Percentiles rank a stretch among this genome's conserved stretches.
phyloP scores from a whole-genome alignment of 768 basidiomycete species.

The Boletus patriciae region DNA sequence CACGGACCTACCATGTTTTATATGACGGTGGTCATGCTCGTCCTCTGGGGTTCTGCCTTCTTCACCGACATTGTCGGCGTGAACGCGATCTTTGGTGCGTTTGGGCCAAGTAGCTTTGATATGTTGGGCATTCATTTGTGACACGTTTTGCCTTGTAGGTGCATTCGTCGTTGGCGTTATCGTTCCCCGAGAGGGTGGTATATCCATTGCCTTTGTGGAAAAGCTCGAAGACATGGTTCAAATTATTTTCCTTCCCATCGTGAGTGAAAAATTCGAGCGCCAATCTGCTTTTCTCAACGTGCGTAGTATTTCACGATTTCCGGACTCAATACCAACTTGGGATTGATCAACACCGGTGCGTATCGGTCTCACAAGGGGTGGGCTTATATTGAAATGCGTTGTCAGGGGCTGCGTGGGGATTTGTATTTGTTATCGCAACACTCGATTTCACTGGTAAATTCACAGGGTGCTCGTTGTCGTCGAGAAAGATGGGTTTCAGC shows the following conservation, averaged over 20 bases:
- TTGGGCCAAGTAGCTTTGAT: background rate
- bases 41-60: conserved; percentile 85
- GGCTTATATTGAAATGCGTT: background rate
- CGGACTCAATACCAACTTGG: conserved; percentile 89
- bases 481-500: conserved; percentile 66
- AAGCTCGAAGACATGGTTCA: conserved; percentile 95
- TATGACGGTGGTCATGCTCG: conserved; percentile 81
- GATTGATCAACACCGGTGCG: conserved; percentile 73
- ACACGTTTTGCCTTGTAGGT: conserved; percentile 38
- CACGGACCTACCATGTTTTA: conserved; percentile 84
- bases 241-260: conserved; percentile 85
- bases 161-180: conserved; percentile 82
- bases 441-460: conserved; percentile 91
- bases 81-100: conserved; percentile 82
- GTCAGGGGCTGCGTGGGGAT: conserved; percentile 81
- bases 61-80: conserved; percentile 96
- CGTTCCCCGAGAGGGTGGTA: conserved; percentile 84
- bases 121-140: background rate
- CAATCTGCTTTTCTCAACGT: background rate
- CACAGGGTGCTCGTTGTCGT: conserved; percentile 72
- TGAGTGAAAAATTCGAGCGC: conserved; percentile 36
- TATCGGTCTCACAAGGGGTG: background rate
- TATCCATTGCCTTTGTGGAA: conserved; percentile 83
- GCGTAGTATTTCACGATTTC: conserved; percentile 88
- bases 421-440: conserved; percentile 71